Evolutionary conservation across 2,329 filamentous ascomycete genomes (phyloP).

Genomic region (Sporothrix luriei): DNA sequence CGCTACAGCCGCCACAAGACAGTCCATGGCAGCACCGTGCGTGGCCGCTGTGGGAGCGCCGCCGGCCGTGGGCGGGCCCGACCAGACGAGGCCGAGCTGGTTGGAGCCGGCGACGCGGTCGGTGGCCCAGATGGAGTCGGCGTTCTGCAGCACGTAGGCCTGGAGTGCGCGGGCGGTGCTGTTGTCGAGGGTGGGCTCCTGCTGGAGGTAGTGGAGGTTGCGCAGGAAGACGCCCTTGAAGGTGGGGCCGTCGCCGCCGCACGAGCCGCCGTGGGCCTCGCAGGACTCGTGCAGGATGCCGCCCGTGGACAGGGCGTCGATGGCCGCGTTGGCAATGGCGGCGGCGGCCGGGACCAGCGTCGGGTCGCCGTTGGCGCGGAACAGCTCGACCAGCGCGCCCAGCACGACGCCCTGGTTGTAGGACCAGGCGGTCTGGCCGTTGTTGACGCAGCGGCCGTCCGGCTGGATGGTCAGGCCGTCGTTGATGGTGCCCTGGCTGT

Average conservation of each 20-base stretch:
- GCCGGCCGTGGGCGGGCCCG: slow-evolving; percentile 55
- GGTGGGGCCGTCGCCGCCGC: slow-evolving; percentile 48
- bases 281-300: slow-evolving; percentile 59
- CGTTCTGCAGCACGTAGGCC: slow-evolving; percentile 62
- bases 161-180: slow-evolving; percentile 46
- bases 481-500: slow-evolving; percentile 53
- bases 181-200: slow-evolving; percentile 43
- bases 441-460: slow-evolving; percentile 52
- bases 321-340: slow-evolving; percentile 57
- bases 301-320: slow-evolving; percentile 48
- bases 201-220: slow-evolving; percentile 61
- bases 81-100: slow-evolving; percentile 65
- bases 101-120: slow-evolving; percentile 53
- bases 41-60: slow-evolving; percentile 56
- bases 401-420: slow-evolving; percentile 62
- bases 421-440: slow-evolving; percentile 51
- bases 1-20: slow-evolving; percentile 62
- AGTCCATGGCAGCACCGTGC: slow-evolving; percentile 68
- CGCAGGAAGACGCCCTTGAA: slow-evolving; percentile 69
- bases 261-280: slow-evolving; percentile 49
- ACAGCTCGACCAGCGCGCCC: slow-evolving; percentile 55
- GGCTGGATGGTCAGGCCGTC: slow-evolving; percentile 53
- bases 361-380: slow-evolving; percentile 43
- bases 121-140: slow-evolving; percentile 65
- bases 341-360: slow-evolving; percentile 49